Evolutionary conservation across 345 rosid genomes (phyloP), one percentile per base, ranked within the genome.

Genomic region (Stellera chamaejasme): DNA sequence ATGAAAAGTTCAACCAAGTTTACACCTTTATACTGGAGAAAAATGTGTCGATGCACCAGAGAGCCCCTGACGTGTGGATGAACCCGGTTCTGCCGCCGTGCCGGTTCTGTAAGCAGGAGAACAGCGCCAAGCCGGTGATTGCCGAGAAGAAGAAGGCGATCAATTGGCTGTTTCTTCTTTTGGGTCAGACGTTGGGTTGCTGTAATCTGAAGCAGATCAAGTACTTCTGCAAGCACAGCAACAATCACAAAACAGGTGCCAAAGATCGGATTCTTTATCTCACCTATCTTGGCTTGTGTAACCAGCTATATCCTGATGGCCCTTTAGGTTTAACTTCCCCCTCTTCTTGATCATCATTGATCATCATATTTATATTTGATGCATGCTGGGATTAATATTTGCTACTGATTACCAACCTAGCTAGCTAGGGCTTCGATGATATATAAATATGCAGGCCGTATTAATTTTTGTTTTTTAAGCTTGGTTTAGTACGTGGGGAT

Each of bases 121-220:
- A 78, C 46, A 59, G 83, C 42, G 81, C 50, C 10, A 82, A 74
- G 68, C 93, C 97, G 0, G 73, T 86, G 66, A 69, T 84, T 13
- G 51, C 82, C 0, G 72, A 59, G 11, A 55, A 79, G 67, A 88
- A 83, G 66, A 55, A 68, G 54, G 10, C 51, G 14, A 88, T 88
- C 23, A 92, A 88, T 62, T 92, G 98, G 98, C 66, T 92, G 66
- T 92, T 92, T 65, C 62, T 92, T 79, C 72, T 92, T 23, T 67
- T 86, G 51, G 98, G 93, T 11, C 85, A 86, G 63, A 59, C 73
- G 60, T 54, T 91, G 23, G 96, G 95, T 0, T 73, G 74, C 52
- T 88, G 93, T 55, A 82, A 89, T 3, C 74, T 91, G 16, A 79
- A 77, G 2, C 88, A 88, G 66, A 65, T 92, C 55, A 92, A 83